phyloP scores from a whole-genome alignment of 2,329 filamentous ascomycete species.

The Fusarium sp. region DNA sequence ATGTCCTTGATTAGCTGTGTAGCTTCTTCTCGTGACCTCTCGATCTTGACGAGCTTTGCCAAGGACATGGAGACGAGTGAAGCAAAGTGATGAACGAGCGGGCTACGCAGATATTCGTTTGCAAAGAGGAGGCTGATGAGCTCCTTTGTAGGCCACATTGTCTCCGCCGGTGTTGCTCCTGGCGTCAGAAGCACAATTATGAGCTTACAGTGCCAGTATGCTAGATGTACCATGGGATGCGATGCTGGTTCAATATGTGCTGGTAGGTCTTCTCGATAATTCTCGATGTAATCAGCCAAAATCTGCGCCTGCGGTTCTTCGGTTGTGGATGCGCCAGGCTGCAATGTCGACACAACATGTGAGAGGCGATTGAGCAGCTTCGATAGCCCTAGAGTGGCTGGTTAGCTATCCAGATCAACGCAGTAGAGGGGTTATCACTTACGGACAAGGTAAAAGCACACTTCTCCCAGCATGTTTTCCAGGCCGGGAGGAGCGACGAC shows the following conservation, averaged over 20 bases:
- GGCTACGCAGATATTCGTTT: conserved; percentile 64
- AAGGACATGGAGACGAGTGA: conserved; percentile 68
- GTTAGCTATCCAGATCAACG: conserved; percentile 15
- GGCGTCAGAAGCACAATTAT: conserved; percentile 69
- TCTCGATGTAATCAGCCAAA: conserved; percentile 58
- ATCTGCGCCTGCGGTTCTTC: conserved; percentile 49
- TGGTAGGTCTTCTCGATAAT: conserved; percentile 72
- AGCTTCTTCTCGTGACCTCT: conserved; percentile 66
- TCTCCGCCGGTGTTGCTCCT: conserved; percentile 62
- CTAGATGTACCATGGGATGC: conserved; percentile 68
- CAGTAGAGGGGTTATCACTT: conserved; percentile 51
- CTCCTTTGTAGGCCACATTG: conserved; percentile 68
- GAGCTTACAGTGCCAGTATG: conserved; percentile 75
- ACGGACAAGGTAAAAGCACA: conserved; percentile 71
- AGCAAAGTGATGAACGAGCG: conserved; percentile 73
- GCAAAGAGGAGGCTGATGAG: conserved; percentile 66
- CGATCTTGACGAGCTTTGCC: conserved; percentile 64
- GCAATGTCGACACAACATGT: conserved; percentile 50
- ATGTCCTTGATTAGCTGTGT: conserved; percentile 64
- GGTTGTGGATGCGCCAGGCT: conserved; percentile 48
- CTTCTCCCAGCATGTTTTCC: conserved; percentile 67
- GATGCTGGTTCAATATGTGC: conserved; percentile 60
- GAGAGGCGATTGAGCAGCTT: conserved; percentile 60
- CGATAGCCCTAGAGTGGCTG: conserved; percentile 58
- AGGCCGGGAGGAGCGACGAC: conserved; percentile 69